Conservation (phyloP, 2,329 filamentous ascomycete genomes). For the Fusarium secorum region DNA sequence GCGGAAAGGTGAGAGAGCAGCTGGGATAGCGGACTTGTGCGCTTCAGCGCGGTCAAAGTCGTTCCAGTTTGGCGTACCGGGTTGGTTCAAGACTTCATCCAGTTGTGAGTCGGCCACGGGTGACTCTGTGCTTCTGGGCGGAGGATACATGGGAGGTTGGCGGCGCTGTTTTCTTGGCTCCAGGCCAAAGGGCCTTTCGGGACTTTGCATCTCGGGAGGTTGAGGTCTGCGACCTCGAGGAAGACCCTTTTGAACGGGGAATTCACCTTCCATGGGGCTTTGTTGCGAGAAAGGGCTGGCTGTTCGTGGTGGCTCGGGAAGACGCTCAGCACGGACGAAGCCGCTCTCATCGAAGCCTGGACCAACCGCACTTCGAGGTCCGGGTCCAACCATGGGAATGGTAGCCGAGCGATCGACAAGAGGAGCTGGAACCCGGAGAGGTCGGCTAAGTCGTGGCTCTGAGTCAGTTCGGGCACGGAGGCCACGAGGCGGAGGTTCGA, state of each 20-base stretch:
- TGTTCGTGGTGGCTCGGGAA: slow-evolving; percentile 30
- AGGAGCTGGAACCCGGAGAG: slow-evolving; percentile 36
- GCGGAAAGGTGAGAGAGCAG: slow-evolving; percentile 45
- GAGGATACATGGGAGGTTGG: slow-evolving; percentile 35
- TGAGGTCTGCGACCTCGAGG: slow-evolving; percentile 46
- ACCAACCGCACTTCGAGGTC: slow-evolving; percentile 35
- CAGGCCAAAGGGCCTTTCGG: slow-evolving; percentile 17
- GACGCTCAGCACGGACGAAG: slow-evolving; percentile 26
- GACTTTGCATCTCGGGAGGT: slow-evolving; percentile 4
- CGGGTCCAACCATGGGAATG: slow-evolving; percentile 4
- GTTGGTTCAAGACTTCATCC: slow-evolving; percentile 6
- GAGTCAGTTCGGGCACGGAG: slow-evolving; percentile 41
- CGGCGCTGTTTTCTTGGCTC: slow-evolving; percentile 36
- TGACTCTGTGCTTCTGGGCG: slow-evolving; percentile 19
- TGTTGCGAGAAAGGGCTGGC: slow-evolving; percentile 42
- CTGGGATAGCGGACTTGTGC: slow-evolving; percentile 47
- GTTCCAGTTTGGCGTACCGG: slow-evolving; percentile 40
- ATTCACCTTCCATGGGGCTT: slow-evolving; percentile 45
- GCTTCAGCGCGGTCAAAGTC: slow-evolving; percentile 42
- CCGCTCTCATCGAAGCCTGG: slow-evolving; percentile 34
- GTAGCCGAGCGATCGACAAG: slow-evolving; percentile 28
- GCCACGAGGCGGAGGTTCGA: slow-evolving; percentile 40
- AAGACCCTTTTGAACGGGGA: slow-evolving; percentile 47
- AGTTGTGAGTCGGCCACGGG: background rate
- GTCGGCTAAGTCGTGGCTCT: slow-evolving; percentile 34